phyloP scores from a whole-genome alignment of 768 basidiomycete genomes.

The Boletus rubroflammeus region DNA sequence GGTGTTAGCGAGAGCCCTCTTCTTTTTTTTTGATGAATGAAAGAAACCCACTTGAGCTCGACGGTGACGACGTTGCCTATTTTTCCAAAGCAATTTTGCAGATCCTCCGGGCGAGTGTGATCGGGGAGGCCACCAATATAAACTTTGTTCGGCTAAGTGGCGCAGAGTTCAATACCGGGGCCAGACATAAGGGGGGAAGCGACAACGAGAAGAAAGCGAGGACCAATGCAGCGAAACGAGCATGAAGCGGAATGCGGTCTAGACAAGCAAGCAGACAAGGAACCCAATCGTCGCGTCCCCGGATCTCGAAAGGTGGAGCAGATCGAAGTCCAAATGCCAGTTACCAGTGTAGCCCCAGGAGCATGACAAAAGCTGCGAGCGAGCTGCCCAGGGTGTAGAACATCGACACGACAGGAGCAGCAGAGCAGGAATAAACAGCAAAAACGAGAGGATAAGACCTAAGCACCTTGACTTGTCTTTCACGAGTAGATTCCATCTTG shows the following conservation, averaged over 20 bases:
- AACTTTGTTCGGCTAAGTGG: constrained; percentile 87
- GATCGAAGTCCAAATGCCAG: constrained; percentile 22
- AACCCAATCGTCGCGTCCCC: constrained; percentile 30
- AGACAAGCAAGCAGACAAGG: constrained; percentile 37
- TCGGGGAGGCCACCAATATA: constrained; percentile 89
- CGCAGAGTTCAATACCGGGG: constrained; percentile 63
- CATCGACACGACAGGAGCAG: constrained; percentile 18
- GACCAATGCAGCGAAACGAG: constrained; percentile 34
- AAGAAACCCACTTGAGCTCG: constrained; percentile 72
- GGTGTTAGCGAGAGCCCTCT: constrained; percentile 11
- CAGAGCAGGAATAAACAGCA: constrained; percentile 26
- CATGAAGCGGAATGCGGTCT: constrained; percentile 28
- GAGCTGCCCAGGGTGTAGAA: constrained; percentile 15
- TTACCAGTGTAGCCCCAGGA: constrained; percentile 18
- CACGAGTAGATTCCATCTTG: constrained; percentile 48
- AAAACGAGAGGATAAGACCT: constrained; percentile 52
- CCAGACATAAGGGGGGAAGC: constrained; percentile 46
- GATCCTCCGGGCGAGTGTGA: constrained; percentile 80
- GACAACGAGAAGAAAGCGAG: constrained; percentile 45
- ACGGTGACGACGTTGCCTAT: constrained; percentile 72
- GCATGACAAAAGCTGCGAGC: constrained; percentile 16
- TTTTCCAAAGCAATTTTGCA: constrained; percentile 83
- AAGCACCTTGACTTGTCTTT: constrained; percentile 89
- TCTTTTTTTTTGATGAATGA: background rate
- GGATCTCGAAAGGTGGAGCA: constrained; percentile 27